Conservation (phyloP, 1,284 basidiomycete genomes). For the Ganoderma meredithae region DNA sequence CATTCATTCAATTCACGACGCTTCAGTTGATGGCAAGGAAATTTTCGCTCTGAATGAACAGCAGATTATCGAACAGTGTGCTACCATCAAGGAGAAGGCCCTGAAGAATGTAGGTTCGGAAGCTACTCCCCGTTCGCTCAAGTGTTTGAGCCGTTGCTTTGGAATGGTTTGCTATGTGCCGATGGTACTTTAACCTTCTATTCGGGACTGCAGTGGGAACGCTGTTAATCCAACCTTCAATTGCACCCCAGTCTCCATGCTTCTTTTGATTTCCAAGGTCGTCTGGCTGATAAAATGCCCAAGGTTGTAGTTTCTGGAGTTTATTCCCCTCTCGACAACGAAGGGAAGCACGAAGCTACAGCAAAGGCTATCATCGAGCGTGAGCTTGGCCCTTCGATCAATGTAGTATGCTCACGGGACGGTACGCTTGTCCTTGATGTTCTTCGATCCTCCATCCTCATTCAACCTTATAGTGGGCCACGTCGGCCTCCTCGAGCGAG, state of each 20-base stretch:
- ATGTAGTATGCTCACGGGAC: slow-evolving; percentile 51
- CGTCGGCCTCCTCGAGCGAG: slow-evolving; percentile 64
- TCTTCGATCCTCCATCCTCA: background rate
- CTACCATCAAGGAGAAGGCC: slow-evolving; percentile 48
- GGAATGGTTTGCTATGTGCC: background rate
- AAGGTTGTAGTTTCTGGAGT: slow-evolving; percentile 55
- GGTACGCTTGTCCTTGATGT: slow-evolving; percentile 34
- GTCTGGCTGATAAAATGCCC: background rate
- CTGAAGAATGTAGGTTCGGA: slow-evolving; percentile 43
- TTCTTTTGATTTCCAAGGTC: background rate
- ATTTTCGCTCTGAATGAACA: slow-evolving; percentile 48
- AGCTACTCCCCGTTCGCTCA: background rate
- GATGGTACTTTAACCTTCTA: background rate
- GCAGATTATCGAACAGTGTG: slow-evolving; percentile 52
- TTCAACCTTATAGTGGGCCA: slow-evolving; percentile 51
- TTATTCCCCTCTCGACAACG: slow-evolving; percentile 56
- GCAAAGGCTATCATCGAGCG: slow-evolving; percentile 50
- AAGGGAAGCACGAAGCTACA: slow-evolving; percentile 54
- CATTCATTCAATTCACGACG: slow-evolving; percentile 5
- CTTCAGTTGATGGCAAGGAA: slow-evolving; percentile 53
- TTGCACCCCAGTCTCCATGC: slow-evolving; percentile 1
- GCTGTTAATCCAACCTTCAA: too few relatives aligned
- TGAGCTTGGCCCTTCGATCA: slow-evolving; percentile 47
- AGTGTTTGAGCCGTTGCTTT: background rate
- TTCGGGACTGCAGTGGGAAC: background rate